Conservation (phyloP, 768 basidiomycete species). For the Termitomyces sp. region DNA sequence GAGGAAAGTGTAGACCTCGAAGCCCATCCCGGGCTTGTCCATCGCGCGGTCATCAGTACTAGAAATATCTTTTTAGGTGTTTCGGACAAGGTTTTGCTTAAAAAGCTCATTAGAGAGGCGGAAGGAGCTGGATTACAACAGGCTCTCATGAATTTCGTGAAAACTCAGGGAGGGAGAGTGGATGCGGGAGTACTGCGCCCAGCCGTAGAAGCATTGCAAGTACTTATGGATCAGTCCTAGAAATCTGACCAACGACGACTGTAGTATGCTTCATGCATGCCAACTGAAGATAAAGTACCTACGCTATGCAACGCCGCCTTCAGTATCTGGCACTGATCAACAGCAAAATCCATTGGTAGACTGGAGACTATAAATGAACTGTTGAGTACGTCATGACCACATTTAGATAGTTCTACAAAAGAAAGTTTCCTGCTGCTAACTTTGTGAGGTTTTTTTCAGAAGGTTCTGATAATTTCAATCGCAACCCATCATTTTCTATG, state of each 20-base stretch:
- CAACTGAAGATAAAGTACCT: no score
- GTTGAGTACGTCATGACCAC: not conserved
- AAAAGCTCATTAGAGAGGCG: conserved; percentile 45
- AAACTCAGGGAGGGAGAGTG: conserved; percentile 26
- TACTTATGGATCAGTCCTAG: conserved; percentile 14
- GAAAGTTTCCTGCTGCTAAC: not conserved
- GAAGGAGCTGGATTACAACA: conserved; percentile 46
- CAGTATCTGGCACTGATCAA: no score
- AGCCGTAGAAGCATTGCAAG: conserved; percentile 47
- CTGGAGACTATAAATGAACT: not conserved
- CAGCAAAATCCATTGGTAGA: no score
- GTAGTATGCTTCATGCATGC: not conserved
- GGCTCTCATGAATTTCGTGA: conserved; percentile 47
- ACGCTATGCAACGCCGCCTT: not conserved
- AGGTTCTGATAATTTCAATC: not conserved
- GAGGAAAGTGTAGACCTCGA: conserved; percentile 19
- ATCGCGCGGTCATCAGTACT: conserved; percentile 75
- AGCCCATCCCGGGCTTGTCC: conserved; percentile 58
- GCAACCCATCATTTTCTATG: not conserved
- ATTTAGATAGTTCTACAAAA: not conserved
- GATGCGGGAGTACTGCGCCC: conserved; percentile 37
- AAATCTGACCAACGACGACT: not conserved
- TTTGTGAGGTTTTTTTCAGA: not conserved
- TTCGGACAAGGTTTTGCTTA: conserved; percentile 29
- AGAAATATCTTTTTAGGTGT: conserved; percentile 54